Base-by-base conservation (phyloP, 2,329 filamentous ascomycete species). In the Thermomyces lanuginosus region DNA sequence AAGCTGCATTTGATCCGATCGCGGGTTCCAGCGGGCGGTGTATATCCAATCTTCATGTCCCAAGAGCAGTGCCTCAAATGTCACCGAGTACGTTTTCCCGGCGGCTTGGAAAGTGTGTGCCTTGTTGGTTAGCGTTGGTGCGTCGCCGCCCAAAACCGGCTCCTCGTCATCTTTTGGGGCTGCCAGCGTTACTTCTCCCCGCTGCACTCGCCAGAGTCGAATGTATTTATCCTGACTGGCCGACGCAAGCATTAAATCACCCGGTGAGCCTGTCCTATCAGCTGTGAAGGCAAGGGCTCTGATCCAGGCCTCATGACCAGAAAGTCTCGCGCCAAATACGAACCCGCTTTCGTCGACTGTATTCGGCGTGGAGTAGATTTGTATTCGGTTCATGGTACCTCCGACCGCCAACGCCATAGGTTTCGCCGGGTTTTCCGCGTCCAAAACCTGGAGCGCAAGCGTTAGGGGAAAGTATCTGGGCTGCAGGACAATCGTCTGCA, bases 11-110 rank as follows among this genome's bases (percentile, higher is more conserved):
- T 64, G 69, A 10, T 60, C 55, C 8, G 54, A 43, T 22, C 59
- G 49, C 5, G 62, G 61, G 32, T 68, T 66, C 84, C 84, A 93
- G 29, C 64, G 63, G 2, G 80, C 75, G 30, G 79, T 91, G 53
- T 92, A 95, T 31, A 98, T 86, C 89, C 89, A 98, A 45, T 98
- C 89, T 47, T 98, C 89, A 45, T 98, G 89, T 6, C 89, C 89
- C 2, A 98, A 68, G 4, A 98, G 66, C 2, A 98, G 61, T 1
- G 89, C 89, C 51, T 98, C 89, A 39, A 98, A 95, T 0, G 83
- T 92, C 30, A 92, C 64, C 5, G 77, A 79, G 51, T 79, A 86
- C 37, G 76, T 74, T 3, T 59, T 61, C 1, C 55, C 61, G 0
- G 56, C 60, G 2, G 69, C 63, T 21, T 68, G 66, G 32, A 98